A percentile compares a stretch with the other conserved stretches of the same genome.
phyloP scores from a whole-genome alignment of 805 yeast species.

The Kodamaea jinghongensis region DNA sequence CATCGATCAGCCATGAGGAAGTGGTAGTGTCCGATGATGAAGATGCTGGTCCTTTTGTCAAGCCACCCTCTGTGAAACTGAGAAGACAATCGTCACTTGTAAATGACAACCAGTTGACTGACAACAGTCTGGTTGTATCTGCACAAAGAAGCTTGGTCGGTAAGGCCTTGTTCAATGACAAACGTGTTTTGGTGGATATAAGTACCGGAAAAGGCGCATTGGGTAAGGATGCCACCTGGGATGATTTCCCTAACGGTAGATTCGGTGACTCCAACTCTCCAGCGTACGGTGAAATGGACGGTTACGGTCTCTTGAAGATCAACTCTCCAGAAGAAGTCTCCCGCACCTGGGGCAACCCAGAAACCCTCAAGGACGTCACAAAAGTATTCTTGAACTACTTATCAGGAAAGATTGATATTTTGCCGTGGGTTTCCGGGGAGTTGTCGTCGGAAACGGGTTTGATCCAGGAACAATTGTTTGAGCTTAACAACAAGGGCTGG shows the following conservation, averaged over 20 bases:
- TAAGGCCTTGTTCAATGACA: slow-evolving; percentile 29
- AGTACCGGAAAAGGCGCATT: slow-evolving; percentile 80
- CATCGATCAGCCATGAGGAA: slow-evolving; percentile 24
- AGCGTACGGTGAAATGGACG: slow-evolving; percentile 97
- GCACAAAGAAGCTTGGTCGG: slow-evolving; percentile 23
- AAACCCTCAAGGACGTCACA: slow-evolving; percentile 54
- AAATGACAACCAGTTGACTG: slow-evolving; percentile 39
- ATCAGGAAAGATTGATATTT: slow-evolving; percentile 66
- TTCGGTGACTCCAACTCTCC: slow-evolving; percentile 95
- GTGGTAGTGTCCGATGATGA: slow-evolving; percentile 42
- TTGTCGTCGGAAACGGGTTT: slow-evolving; percentile 86
- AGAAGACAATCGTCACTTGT: slow-evolving; percentile 39
- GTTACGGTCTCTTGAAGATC: slow-evolving; percentile 86
- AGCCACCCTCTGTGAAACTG: slow-evolving; percentile 8
- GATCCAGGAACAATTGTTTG: slow-evolving; percentile 86
- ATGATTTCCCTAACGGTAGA: slow-evolving; percentile 94
- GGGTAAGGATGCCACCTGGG: slow-evolving; percentile 94
- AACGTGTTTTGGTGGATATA: slow-evolving; percentile 66
- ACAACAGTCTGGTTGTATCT: slow-evolving; percentile 13
- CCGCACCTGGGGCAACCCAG: slow-evolving; percentile 80
- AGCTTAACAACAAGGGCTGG: slow-evolving; percentile 68
- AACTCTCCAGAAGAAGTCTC: slow-evolving; percentile 59
- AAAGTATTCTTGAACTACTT: slow-evolving; percentile 69
- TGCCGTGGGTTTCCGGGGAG: slow-evolving; percentile 92
- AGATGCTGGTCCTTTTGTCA: slow-evolving; percentile 16